phyloP scores from a whole-genome alignment of 495 filamentous ascomycete genomes.

The Apodospora peruviana region DNA sequence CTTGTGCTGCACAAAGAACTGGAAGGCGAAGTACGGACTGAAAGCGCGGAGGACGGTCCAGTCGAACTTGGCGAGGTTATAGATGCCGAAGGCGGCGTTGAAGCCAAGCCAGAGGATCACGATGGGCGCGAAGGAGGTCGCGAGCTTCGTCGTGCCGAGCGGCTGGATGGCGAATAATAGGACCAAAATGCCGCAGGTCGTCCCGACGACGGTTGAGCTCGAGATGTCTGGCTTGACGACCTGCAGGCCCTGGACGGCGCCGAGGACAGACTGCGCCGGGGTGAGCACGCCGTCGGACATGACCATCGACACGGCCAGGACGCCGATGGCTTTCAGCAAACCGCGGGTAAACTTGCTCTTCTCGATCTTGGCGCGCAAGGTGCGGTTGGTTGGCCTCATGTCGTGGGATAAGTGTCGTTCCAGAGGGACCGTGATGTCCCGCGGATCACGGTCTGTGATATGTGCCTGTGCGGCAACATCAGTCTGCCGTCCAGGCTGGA shows the following conservation, averaged over 20 bases:
- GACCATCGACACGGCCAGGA: slow-evolving; percentile 66
- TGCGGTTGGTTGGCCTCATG: slow-evolving; percentile 44
- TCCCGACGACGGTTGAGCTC: slow-evolving; percentile 56
- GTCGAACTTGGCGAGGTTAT: slow-evolving; percentile 62
- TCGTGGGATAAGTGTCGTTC: slow-evolving; percentile 54
- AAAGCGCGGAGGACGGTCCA: slow-evolving; percentile 64
- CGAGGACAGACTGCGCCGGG: slow-evolving; percentile 64
- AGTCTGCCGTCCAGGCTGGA: neutral
- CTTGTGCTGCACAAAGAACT: slow-evolving; percentile 57
- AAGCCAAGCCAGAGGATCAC: slow-evolving; percentile 69
- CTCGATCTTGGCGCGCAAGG: slow-evolving; percentile 54
- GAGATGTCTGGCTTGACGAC: slow-evolving; percentile 42
- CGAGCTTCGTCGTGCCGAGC: slow-evolving; percentile 62
- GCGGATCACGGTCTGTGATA: slow-evolving; percentile 51
- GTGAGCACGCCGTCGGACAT: slow-evolving; percentile 65
- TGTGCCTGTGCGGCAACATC: slow-evolving; percentile 34
- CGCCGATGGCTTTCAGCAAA: slow-evolving; percentile 60
- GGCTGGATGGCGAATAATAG: slow-evolving; percentile 66
- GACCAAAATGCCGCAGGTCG: slow-evolving; percentile 63
- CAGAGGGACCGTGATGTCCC: slow-evolving; percentile 48
- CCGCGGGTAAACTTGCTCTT: slow-evolving; percentile 44
- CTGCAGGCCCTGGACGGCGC: slow-evolving; percentile 63
- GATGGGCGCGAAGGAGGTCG: slow-evolving; percentile 61
- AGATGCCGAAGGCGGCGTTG: slow-evolving; percentile 63
- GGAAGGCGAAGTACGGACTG: slow-evolving; percentile 57